These are phyloP conservation scores for Oryza meyeriana DNA, from an alignment of 176 grass and related monocot genomes.

Conservation along the genomic window DNA sequence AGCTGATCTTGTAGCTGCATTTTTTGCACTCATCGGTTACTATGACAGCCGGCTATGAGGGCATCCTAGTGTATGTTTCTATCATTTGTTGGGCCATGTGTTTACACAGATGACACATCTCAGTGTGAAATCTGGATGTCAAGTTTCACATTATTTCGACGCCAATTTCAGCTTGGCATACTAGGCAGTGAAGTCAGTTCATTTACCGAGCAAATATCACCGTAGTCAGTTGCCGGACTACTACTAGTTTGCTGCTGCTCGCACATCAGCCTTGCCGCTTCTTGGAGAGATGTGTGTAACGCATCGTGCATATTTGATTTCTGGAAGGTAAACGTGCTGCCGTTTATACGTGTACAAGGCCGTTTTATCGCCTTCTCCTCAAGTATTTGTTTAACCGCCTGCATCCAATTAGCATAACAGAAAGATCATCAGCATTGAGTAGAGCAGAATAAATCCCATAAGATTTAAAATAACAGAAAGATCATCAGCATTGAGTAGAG, in stretches of 20 bases:
- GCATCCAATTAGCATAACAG: conserved; percentile 1
- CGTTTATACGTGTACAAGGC: conserved; percentile 42
- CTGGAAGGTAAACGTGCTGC: conserved; percentile 43
- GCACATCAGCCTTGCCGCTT: conserved; percentile 38
- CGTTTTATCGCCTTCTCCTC: conserved; percentile 39
- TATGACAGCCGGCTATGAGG: not conserved
- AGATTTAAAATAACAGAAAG: not conserved
- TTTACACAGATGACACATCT: conserved; percentile 17
- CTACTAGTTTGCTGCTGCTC: not conserved
- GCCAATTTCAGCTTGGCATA: conserved; percentile 17
- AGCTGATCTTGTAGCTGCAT: not conserved
- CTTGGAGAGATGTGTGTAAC: conserved; percentile 52
- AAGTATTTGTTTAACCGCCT: conserved; percentile 64
- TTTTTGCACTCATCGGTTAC: not conserved
- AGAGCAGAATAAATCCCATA: not conserved
- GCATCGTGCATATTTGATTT: conserved; percentile 65
- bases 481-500: not conserved
- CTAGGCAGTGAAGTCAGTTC: conserved; percentile 2
- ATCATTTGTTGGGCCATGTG: conserved; percentile 14
- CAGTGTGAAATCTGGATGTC: conserved; percentile 26
- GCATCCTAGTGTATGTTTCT: not conserved
- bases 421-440: not conserved
- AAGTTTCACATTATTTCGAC: conserved; percentile 21
- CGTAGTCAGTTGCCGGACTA: conserved; percentile 6
- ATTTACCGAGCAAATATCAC: conserved; percentile 16